Evolutionary conservation across 495 filamentous ascomycete genomes (phyloP).

Genomic region (Annulohypoxylon moriforme): DNA sequence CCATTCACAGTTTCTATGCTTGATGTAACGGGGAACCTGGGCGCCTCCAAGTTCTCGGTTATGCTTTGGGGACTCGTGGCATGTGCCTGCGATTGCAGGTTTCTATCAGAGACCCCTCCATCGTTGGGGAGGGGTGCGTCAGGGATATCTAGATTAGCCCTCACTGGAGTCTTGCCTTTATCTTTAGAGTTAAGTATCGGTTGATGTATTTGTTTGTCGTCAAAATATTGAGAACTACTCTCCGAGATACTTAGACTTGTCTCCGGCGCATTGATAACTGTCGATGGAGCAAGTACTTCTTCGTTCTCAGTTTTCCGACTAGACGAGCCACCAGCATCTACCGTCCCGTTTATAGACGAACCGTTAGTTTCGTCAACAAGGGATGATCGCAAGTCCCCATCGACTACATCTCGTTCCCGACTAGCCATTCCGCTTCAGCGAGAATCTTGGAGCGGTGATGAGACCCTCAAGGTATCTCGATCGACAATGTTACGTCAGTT

Average conservation of each 20-base stretch:
- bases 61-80: background rate
- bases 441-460: conserved; percentile 2
- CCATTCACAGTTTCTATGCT: background rate
- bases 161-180: conserved; percentile 26
- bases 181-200: background rate
- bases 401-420: conserved; percentile 18
- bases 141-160: background rate
- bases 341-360: background rate
- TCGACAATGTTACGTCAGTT: conserved; percentile 35
- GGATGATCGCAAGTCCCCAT: conserved; percentile 12
- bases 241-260: background rate
- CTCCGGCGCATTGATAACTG: background rate
- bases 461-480: conserved; percentile 8
- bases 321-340: background rate
- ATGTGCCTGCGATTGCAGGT: background rate
- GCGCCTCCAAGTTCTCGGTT: background rate
- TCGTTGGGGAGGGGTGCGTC: background rate
- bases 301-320: background rate
- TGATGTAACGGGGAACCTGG: background rate
- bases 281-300: background rate
- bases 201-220: background rate
- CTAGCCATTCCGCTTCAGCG: conserved; percentile 23
- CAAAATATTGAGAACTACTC: background rate
- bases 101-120: conserved; percentile 2
- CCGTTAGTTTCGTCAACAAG: background rate